Base-by-base conservation (phyloP, 805 yeast species). In the Saturnispora ahearnii region DNA sequence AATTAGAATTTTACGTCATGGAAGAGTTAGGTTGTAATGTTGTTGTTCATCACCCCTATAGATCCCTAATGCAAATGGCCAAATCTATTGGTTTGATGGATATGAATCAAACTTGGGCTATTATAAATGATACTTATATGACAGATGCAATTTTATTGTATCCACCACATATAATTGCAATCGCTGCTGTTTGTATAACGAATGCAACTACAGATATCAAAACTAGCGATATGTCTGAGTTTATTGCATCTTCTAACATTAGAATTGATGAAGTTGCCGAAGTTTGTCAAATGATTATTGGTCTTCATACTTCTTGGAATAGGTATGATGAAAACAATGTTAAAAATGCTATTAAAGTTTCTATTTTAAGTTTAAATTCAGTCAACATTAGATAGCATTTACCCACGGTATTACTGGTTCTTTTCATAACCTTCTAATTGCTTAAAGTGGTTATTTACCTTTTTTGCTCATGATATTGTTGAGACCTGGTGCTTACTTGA, bases 1-100 rank as follows among this genome's bases (percentile, higher is more conserved):
- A 93, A 62, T 87, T 95, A 67, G 99, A 93, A 66, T 93, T 93
- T 63, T 93, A 91, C 62, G 65, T 93, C 41, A 82, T 93, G 18
- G 97, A 89, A 59, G 98, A 90, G 63, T 72, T 93, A 67, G 79
- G 84, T 60, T 73, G 84, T 66, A 83, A 73, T 59, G 59, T 86
- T 53, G 71, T 84, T n/a, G 73, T 84, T 2, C 87, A 84, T 60
- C 93, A 84, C 61, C 93, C 93, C 0, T 85, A 85, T 63, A 71
- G 75, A 53, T 74, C 87, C 2, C 65, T 85, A 52, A 63, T 76
- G 28, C 83, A 76, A 60, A 72, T 85, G 4, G 68, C 69, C 3
- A 65, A 60, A 60, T 68, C 34, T 11, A 42, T 41, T 26, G 38
- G 44, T 7, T 34, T 42, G 5, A 42, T 80, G 41, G 97, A 90